phyloP scores from a whole-genome alignment of 2,329 filamentous ascomycete genomes.

The Phialocephala subalpina region DNA sequence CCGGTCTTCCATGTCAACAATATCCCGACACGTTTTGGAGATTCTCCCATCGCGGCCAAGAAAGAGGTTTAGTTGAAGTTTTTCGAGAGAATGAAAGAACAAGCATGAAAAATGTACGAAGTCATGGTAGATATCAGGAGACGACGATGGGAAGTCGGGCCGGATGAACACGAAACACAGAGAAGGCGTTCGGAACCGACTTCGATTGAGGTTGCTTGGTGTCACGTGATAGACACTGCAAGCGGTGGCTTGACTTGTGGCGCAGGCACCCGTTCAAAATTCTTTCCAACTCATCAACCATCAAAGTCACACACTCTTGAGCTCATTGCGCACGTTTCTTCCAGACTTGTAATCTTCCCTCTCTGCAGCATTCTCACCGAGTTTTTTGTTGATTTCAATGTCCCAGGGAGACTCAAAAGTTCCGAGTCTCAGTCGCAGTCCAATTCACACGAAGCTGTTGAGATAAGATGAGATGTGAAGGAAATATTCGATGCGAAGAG shows the following conservation, averaged over 20 bases:
- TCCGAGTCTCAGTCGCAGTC: not conserved
- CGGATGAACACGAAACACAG: not conserved
- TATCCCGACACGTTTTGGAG: not conserved
- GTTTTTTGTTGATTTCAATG: not conserved
- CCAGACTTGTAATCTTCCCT: not conserved
- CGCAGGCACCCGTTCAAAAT: not conserved
- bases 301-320: not conserved
- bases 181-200: slow-evolving; percentile 1
- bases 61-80: not conserved
- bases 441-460: not conserved
- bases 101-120: not conserved
- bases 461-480: not conserved
- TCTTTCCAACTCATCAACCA: not conserved
- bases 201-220: not conserved
- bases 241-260: not conserved
- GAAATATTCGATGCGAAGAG: not conserved
- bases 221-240: slow-evolving; percentile 4
- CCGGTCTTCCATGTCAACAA: slow-evolving; percentile 30
- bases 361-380: not conserved
- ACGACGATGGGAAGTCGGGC: not conserved
- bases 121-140: not conserved
- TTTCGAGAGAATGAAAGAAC: not conserved
- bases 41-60: slow-evolving; percentile 16
- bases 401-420: not conserved
- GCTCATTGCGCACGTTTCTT: not conserved